Base-by-base conservation (phyloP, 2,329 filamentous ascomycete species). In the Fusarium papillatum region DNA sequence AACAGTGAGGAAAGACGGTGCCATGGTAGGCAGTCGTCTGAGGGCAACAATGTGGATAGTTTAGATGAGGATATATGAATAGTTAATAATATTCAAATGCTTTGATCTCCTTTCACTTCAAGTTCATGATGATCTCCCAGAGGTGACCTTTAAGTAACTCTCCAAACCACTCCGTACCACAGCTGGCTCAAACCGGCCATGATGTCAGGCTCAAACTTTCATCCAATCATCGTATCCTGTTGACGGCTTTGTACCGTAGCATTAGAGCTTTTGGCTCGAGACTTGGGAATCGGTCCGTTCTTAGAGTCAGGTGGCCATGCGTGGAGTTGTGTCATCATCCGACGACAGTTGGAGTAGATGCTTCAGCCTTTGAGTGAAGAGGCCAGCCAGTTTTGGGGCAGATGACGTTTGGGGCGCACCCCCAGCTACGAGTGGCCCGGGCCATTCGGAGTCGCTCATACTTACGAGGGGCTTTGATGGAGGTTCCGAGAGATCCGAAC, bases 1-100 rank as follows among this genome's bases (percentile, higher is more conserved):
- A 64, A 88, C 82, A 39, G 73, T 78, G 50, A 75, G 62, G 60
- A 68, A 79, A 22, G 68, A 61, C 24, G 71, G 75, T 53, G 68
- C 75, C 78, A 79, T 79, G 64, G 29, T 76, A 69, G 68, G 64
- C 68, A 64, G 46, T 26, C 38, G 50, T 57, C 53, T 34, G 55
- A 59, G 64, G 61, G 7, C 66, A 57, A 31, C 4, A 66, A 66
- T 63, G 53, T 60, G 19, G 19, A 17, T 24, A 22, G 10, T 60
- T 31, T 3, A 59, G 19, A 29, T 24, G 26, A 34, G 19, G 22
- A 36, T n/a, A n/a, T n/a, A n/a, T n/a, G n/a, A n/a, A 22, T 5
- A 19, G 31, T 43, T 53, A 26, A 39, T 26, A 16, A 34, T 39
- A 31, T 34, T 31, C 19, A 14, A 26, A 24, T 39, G 19, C 5